Conservation (phyloP, 2,329 filamentous ascomycete genomes). For the Stagonosporopsis cucurbitacearum region DNA sequence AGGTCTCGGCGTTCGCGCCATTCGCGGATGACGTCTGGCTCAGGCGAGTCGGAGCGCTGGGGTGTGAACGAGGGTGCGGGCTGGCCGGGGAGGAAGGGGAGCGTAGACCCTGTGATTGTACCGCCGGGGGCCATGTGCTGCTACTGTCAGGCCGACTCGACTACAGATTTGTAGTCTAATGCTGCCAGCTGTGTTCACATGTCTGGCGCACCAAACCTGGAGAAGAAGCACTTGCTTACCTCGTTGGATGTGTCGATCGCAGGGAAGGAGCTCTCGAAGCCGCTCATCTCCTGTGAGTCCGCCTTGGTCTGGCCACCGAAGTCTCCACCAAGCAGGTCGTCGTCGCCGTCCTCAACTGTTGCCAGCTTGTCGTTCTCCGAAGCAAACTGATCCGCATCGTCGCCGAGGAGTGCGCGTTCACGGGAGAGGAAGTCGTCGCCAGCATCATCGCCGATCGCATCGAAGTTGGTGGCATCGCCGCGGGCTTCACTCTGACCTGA, state of each 20-base stretch:
- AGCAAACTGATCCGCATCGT: conserved; percentile 90
- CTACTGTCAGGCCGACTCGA: conserved; percentile 18
- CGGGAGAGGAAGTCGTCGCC: conserved; percentile 87
- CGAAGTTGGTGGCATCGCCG: conserved; percentile 54
- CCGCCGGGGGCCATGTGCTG: conserved; percentile 76
- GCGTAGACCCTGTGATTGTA: conserved; percentile 75
- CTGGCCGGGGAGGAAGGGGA: conserved; percentile 60
- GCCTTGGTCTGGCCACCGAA: conserved; percentile 52
- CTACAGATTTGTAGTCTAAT: neutral
- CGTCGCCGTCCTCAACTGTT: conserved; percentile 68
- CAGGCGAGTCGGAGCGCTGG: conserved; percentile 73
- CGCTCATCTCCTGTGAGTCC: conserved; percentile 57
- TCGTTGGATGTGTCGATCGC: conserved; percentile 77
- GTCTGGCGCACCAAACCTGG: conserved; percentile 1
- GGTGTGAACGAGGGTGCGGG: conserved; percentile 49
- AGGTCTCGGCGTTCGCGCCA: conserved; percentile 92
- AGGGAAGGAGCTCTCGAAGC: conserved; percentile 90
- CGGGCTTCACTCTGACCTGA: conserved; percentile 72
- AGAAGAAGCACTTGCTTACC: conserved; percentile 55
- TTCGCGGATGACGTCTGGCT: conserved; percentile 84
- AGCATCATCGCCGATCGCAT: conserved; percentile 63
- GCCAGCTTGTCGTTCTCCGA: conserved; percentile 73
- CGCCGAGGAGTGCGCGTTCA: conserved; percentile 87
- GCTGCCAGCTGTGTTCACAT: conserved; percentile 9
- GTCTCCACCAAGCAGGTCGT: conserved; percentile 73